phyloP scores from a whole-genome alignment of 2,329 filamentous ascomycete species.

The Lomentospora prolificans region DNA sequence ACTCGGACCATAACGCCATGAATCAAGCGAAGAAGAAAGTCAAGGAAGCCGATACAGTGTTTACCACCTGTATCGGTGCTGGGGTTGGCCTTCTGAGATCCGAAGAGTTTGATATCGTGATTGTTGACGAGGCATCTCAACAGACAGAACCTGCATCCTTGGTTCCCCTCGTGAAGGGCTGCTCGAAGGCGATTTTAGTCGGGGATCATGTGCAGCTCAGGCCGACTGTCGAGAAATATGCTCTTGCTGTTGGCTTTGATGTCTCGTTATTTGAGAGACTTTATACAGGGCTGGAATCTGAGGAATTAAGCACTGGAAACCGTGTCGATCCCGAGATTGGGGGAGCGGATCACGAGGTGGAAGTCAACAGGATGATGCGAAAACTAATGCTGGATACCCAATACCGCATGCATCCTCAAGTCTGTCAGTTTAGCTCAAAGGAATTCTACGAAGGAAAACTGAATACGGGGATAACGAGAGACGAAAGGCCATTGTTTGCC shows the following conservation, averaged over 20 bases:
- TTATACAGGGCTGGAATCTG: constrained; percentile 16
- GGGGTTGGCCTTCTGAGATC: constrained; percentile 29
- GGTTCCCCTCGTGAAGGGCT: constrained; percentile 30
- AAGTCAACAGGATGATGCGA: too few species aligned
- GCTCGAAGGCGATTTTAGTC: constrained; percentile 30
- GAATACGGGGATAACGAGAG: constrained; percentile 20
- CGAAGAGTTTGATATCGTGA: constrained; percentile 27
- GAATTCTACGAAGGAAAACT: constrained; percentile 29
- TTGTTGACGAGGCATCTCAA: constrained; percentile 37
- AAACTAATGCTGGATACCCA: constrained; percentile 33
- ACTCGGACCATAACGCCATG: constrained; percentile 18
- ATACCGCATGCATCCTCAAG: constrained; percentile 30
- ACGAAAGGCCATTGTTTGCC: constrained; percentile 15
- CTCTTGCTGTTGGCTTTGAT: constrained; percentile 25
- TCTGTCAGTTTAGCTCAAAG: constrained; percentile 28
- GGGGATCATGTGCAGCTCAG: constrained; percentile 37
- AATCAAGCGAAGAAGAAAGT: constrained; percentile 27
- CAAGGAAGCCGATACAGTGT: constrained; percentile 26
- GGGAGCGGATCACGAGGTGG: too few species aligned
- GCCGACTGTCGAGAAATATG: constrained; percentile 28
- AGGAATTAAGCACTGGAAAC: not conserved
- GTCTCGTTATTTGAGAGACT: constrained; percentile 33
- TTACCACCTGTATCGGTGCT: constrained; percentile 33
- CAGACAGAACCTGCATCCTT: constrained; percentile 31
- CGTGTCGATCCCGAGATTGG: not conserved